Evolutionary conservation across 768 basidiomycete genomes (phyloP).

Genomic region (Mrakia hoshinonis): DNA sequence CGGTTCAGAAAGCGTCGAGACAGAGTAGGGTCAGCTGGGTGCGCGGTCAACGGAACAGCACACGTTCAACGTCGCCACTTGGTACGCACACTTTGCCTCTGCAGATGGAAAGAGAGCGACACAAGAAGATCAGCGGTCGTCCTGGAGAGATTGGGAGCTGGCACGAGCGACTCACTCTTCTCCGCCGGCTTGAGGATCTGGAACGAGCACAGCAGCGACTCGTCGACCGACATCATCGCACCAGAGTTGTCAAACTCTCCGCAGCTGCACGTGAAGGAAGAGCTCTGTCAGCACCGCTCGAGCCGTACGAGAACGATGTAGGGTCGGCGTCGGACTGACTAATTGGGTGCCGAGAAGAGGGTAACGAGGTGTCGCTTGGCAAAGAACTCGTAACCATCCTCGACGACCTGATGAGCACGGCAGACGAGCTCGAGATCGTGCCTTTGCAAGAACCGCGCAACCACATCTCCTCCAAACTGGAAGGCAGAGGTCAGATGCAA

Average conservation of each 20-base stretch:
- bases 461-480: conserved; percentile 24
- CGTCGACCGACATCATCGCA: conserved; percentile 99
- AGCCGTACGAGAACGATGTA: too few relatives aligned
- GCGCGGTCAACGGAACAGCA: not conserved
- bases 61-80: not conserved
- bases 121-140: not conserved
- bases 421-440: conserved; percentile 30
- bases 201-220: conserved; percentile 94
- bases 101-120: not conserved
- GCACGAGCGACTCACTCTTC: conserved; percentile 71
- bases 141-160: not conserved
- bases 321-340: not conserved
- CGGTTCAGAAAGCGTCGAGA: not conserved
- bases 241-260: conserved; percentile 31
- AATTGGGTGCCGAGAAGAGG: conserved; percentile 32
- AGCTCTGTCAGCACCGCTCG: not conserved
- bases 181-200: conserved; percentile 99
- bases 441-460: conserved; percentile 30
- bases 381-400: conserved; percentile 33
- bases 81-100: too few relatives aligned
- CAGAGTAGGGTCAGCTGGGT: not conserved
- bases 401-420: conserved; percentile 5
- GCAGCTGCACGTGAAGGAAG: not conserved
- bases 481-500: too few relatives aligned
- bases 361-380: conserved; percentile 32